Evolutionary conservation across 345 rosid species (phyloP), one percentile per base, ranked within the genome.

Genomic region (Brassica cretica): DNA sequence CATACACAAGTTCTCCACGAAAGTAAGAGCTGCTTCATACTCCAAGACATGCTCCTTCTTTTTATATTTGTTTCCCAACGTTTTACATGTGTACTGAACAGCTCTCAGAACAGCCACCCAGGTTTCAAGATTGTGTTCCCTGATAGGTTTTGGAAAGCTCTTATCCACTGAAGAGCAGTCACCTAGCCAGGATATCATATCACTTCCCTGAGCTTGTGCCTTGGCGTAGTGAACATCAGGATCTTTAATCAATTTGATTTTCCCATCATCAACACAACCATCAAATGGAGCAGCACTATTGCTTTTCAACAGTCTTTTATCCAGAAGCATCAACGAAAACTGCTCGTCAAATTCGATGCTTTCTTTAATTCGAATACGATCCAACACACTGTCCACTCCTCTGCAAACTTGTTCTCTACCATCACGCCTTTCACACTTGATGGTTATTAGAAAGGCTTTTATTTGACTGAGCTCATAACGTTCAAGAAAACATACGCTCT

Each of bases 101-200:
- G 69, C 68, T 72, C 4, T 78, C 46, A 73, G 4, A 60, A 73
- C 58, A 66, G 74, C 82, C 70, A 67, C 0, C 82, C 82, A 78
- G 1, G 68, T 66, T 21, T 25, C 77, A 21, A 44, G 12, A 61
- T 78, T 67, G 58, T 66, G 59, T 60, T 33, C 67, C 19, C 69
- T 58, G 68, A 73, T 60, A 67, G 73, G 41, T 46, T 8, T 66
- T 10, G 64, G 78, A 73, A 63, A 63, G 33, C 41, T 68, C 32
- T 11, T 37, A 24, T 78, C 70, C 32, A 24, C 77, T 60, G 61
- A 60, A 15, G 3, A 14, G 55, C 11, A 18, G 21, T 72, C 69
- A 21, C 16, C 24, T 58, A 78, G 58, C 81, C 81, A 78, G 11
- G 64, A 66, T 72, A 72, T 27, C 29, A 76, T 21, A 61, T 49